These are phyloP conservation scores for Berberis thunbergii DNA, from an alignment of 164 flowering plant species.

Conservation along the genomic window DNA sequence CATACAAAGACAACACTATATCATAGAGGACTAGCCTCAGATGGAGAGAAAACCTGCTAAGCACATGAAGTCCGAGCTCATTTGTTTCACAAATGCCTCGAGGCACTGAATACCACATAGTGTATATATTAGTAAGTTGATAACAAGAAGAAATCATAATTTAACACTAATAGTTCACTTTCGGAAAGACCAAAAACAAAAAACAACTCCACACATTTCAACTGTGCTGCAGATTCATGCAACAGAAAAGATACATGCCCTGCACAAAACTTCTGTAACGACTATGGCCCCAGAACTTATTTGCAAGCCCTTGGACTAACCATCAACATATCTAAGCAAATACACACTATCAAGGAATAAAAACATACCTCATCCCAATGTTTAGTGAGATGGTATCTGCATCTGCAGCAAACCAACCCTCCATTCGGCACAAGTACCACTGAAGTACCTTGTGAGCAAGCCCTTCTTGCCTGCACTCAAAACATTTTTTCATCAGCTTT, in stretches of 20 bases:
- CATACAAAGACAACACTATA: no score
- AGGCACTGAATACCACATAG: no score
- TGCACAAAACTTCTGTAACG: background rate
- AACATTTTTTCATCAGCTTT: background rate
- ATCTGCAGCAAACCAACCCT: conserved; percentile 99
- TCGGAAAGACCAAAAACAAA: no score
- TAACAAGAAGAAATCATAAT: no score
- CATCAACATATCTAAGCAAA: background rate
- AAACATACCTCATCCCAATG: conserved; percentile 79
- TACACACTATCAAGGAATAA: background rate
- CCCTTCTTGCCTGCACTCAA: conserved; percentile 65
- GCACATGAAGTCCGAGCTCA: no score
- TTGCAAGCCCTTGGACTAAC: background rate
- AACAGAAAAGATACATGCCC: background rate
- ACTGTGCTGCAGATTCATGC: no score
- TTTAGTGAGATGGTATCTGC: conserved; percentile 80
- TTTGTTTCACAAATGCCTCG: no score
- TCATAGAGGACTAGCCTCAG: no score
- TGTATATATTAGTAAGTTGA: no score
- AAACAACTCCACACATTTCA: no score
- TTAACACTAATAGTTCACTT: no score
- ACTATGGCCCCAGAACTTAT: background rate
- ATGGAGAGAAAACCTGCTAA: no score
- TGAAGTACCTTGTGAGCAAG: conserved; percentile 81
- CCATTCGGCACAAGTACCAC: conserved; percentile 98